Conservation (phyloP, 345 rosid genomes). For the Streptanthus diversifolius region DNA sequence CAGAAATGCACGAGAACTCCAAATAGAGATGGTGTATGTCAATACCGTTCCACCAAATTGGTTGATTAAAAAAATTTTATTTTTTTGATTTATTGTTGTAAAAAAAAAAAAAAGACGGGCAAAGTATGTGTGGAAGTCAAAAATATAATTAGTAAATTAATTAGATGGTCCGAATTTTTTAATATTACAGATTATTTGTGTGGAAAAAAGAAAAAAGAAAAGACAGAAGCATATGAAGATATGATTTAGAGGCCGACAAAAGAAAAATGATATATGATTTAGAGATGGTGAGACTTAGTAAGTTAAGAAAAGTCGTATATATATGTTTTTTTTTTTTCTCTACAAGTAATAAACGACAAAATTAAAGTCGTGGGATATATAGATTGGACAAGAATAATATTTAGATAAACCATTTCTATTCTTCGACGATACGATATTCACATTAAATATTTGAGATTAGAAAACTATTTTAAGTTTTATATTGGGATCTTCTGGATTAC, state of each 20-base stretch:
- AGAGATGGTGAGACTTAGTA: background rate
- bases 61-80: no score
- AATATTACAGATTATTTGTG: background rate
- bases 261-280: background rate
- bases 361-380: background rate
- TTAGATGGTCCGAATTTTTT: background rate
- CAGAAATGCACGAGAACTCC: no score
- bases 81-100: no score
- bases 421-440: background rate
- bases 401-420: background rate
- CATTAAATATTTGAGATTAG: background rate
- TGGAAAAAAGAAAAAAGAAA: background rate
- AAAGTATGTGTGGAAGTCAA: no score
- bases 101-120: no score
- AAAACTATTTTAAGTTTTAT: background rate
- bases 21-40: no score
- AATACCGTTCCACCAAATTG: no score
- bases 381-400: background rate
- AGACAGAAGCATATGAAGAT: background rate
- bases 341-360: conserved; percentile 12
- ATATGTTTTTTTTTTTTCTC: background rate
- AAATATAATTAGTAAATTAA: background rate
- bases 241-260: background rate
- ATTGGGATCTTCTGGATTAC: background rate
- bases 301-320: background rate